Evolutionary conservation across 2,329 filamentous ascomycete genomes (phyloP).

Genomic region (Talaromyces albobiverticillius): DNA sequence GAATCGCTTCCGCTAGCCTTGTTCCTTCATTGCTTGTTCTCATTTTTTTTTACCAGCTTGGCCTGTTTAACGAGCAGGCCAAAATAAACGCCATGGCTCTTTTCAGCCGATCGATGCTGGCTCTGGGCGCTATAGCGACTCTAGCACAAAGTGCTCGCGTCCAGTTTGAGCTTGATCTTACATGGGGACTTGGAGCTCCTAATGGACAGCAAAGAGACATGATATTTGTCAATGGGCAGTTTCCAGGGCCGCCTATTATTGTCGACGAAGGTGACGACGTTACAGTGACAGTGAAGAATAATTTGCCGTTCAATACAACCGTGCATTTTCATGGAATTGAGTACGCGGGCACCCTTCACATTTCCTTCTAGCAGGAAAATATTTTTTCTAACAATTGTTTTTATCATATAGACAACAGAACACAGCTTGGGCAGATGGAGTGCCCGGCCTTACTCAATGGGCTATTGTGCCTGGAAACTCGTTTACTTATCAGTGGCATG

Average conservation of each 20-base stretch:
- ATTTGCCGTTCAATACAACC: constrained; percentile 20
- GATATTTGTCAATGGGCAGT: constrained; percentile 26
- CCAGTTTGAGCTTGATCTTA: constrained; percentile 18
- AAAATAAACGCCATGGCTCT: not conserved
- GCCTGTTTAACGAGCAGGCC: not conserved
- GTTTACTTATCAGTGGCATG: constrained; percentile 56
- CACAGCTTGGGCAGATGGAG: constrained; percentile 61
- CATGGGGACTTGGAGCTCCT: constrained; percentile 19
- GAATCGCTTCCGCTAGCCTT: not conserved
- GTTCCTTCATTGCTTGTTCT: not conserved
- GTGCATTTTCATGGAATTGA: constrained; percentile 26
- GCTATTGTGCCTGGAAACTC: constrained; percentile 48
- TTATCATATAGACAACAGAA: constrained; percentile 36
- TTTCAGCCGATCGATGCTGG: not conserved
- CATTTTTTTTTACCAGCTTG: not conserved
- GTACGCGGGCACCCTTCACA: not conserved
- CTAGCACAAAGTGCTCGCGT: constrained; percentile 9
- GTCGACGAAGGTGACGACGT: constrained; percentile 17
- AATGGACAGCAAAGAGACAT: constrained; percentile 23
- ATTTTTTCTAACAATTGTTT: not conserved
- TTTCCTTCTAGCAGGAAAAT: not conserved
- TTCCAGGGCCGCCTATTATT: constrained; percentile 21
- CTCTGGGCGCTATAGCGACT: not conserved
- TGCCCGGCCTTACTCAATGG: constrained; percentile 55
- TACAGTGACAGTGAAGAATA: constrained; percentile 20